Percentiles rank a stretch among this genome's conserved stretches.
phyloP scores from a whole-genome alignment of 257 asterid species.

The Buddleja alternifolia region DNA sequence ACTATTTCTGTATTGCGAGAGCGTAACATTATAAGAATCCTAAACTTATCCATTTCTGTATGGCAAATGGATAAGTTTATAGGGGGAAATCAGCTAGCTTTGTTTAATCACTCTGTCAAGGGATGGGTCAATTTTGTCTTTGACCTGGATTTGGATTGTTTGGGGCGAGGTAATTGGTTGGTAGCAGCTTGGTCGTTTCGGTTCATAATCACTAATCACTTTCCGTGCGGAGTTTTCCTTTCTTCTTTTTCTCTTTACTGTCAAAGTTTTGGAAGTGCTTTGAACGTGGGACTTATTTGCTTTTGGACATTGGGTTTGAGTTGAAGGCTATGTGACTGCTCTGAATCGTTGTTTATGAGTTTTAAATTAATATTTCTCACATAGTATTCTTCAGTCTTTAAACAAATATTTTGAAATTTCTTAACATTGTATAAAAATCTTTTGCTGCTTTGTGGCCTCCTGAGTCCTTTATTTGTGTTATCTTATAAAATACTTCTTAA shows the following conservation, averaged over 20 bases:
- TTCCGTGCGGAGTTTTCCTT: neutral
- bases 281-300: neutral
- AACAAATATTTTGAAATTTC: neutral
- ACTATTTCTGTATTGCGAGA: no score
- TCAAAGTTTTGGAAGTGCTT: neutral
- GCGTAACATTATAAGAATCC: no score
- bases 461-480: constrained; percentile 1
- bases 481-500: neutral
- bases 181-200: neutral
- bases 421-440: neutral
- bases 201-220: neutral
- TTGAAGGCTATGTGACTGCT: neutral
- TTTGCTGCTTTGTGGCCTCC: constrained; percentile 1
- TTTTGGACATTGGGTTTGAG: neutral
- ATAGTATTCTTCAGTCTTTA: neutral
- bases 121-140: neutral
- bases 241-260: neutral
- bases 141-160: neutral
- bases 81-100: no score
- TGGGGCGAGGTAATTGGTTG: neutral
- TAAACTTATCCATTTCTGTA: no score
- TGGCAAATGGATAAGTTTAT: neutral
- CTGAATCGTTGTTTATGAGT: neutral
- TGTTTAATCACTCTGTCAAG: neutral
- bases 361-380: neutral